These are phyloP conservation scores for Trichoderma breve DNA, from an alignment of 2,329 filamentous ascomycete species.

Conservation along the genomic window DNA sequence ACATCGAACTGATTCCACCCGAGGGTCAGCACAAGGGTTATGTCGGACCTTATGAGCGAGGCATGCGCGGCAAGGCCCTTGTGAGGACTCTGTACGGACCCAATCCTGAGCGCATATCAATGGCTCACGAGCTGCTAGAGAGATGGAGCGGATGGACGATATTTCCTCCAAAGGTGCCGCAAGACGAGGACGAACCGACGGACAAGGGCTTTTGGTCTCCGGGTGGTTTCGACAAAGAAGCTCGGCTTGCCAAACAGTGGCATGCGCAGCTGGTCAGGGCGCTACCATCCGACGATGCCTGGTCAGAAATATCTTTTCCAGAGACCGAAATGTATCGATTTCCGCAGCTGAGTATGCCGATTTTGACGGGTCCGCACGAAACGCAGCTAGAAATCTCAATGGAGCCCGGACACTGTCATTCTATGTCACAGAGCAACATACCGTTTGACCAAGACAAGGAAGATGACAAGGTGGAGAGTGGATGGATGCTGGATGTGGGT, in stretches of 20 bases:
- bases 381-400: constrained; percentile 34
- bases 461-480: constrained; percentile 33
- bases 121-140: constrained; percentile 39
- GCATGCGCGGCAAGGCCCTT: constrained; percentile 34
- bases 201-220: constrained; percentile 42
- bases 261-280: constrained; percentile 26
- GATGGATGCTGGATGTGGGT: constrained; percentile 55
- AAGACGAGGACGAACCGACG: constrained; percentile 29
- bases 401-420: constrained; percentile 27
- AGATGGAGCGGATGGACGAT: constrained; percentile 43
- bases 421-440: constrained; percentile 32
- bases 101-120: constrained; percentile 34
- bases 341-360: constrained; percentile 30
- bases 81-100: constrained; percentile 45
- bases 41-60: constrained; percentile 37
- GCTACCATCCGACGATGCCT: constrained; percentile 20
- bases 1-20: constrained; percentile 35
- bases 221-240: constrained; percentile 35
- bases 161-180: constrained; percentile 37
- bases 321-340: constrained; percentile 33
- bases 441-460: constrained; percentile 30
- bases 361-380: constrained; percentile 35
- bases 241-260: constrained; percentile 34
- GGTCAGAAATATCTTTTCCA: constrained; percentile 25
- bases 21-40: constrained; percentile 36